Evolutionary conservation across 768 basidiomycete species (phyloP).

Genomic region (Tricholoma sp.): DNA sequence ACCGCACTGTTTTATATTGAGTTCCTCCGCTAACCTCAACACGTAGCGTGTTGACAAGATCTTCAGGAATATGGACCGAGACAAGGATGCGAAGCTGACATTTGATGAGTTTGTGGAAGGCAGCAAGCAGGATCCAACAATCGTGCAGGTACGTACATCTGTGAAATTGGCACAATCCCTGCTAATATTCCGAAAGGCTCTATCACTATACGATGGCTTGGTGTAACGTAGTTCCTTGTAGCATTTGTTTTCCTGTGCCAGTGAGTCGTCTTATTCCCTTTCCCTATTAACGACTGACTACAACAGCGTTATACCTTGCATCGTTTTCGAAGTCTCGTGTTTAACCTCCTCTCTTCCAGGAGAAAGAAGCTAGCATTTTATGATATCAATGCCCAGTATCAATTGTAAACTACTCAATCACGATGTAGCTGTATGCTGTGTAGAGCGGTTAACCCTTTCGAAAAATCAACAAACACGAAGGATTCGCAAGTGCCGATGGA

Average conservation of each 20-base stretch:
- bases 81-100: slow-evolving; percentile 90
- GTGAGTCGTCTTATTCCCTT: neutral
- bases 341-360: neutral
- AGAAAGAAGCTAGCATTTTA: neutral
- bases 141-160: slow-evolving; percentile 71
- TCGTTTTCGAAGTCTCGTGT: neutral
- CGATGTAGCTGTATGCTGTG: slow-evolving; percentile 26
- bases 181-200: slow-evolving; percentile 49
- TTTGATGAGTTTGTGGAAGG: slow-evolving; percentile 98
- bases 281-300: neutral
- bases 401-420: slow-evolving; percentile 6
- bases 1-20: slow-evolving; percentile 1
- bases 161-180: neutral
- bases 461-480: neutral
- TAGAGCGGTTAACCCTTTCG: neutral
- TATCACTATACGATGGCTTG: slow-evolving; percentile 93
- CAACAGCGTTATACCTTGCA: neutral
- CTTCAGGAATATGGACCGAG: slow-evolving; percentile 94
- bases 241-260: neutral
- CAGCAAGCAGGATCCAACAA: slow-evolving; percentile 97
- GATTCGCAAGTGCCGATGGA: neutral
- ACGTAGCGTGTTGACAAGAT: slow-evolving; percentile 95
- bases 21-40: slow-evolving; percentile 9
- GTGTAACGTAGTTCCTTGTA: slow-evolving; percentile 45
- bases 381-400: neutral